phyloP scores from a whole-genome alignment of 345 rosid species.

The Citrus cavaleriei region DNA sequence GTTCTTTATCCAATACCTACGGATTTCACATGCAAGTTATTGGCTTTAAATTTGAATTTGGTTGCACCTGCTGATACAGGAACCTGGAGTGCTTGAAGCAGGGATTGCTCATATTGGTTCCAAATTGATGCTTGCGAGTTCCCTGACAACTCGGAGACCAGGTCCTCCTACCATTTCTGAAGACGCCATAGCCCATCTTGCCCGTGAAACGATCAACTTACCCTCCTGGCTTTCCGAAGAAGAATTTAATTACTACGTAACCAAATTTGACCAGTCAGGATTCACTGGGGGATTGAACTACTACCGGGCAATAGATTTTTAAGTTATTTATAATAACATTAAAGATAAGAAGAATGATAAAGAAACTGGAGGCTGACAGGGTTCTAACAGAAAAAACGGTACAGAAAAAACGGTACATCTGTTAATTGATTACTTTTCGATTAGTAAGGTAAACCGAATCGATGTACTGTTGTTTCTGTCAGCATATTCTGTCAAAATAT shows the following conservation, averaged over 20 bases:
- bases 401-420: too few relatives aligned
- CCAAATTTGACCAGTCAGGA: constrained; percentile 46
- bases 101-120: constrained; percentile 39
- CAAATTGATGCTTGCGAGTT: constrained; percentile 32
- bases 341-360: too few relatives aligned
- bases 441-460: too few relatives aligned
- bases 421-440: too few relatives aligned
- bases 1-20: too few relatives aligned
- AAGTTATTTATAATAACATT: constrained; percentile 11
- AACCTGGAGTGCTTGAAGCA: constrained; percentile 54
- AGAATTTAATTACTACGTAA: constrained; percentile 44
- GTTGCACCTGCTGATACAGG: constrained; percentile 25
- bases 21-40: too few relatives aligned
- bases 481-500: too few relatives aligned
- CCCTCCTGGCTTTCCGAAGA: constrained; percentile 70
- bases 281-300: constrained; percentile 78
- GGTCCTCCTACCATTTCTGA: constrained; percentile 52
- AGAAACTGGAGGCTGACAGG: too few relatives aligned
- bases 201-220: constrained; percentile 24
- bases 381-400: too few relatives aligned
- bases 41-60: too few relatives aligned
- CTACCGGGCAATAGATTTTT: constrained; percentile 73
- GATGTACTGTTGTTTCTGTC: too few relatives aligned
- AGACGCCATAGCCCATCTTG: constrained; percentile 18
- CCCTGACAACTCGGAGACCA: constrained; percentile 30